Evolutionary conservation across 1,139 yeast genomes (phyloP).

Genomic region (Kodamaea alishanica): DNA sequence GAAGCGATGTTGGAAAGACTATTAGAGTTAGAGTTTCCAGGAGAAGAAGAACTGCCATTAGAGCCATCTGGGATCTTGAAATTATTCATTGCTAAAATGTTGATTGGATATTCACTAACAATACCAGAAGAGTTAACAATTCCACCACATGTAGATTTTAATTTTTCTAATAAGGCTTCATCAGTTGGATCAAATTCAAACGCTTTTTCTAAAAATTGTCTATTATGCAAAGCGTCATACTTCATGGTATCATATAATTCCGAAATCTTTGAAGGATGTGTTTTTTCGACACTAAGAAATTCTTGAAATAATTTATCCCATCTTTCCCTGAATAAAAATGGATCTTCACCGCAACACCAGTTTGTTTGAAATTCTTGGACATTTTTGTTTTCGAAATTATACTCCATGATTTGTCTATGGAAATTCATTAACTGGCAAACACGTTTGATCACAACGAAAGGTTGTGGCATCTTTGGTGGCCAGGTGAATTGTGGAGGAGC

Average conservation of each 20-base stretch:
- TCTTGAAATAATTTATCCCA: slow-evolving; percentile 97
- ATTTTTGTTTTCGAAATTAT: slow-evolving; percentile 68
- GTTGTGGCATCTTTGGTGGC: slow-evolving; percentile 99
- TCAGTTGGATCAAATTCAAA: slow-evolving; percentile 68
- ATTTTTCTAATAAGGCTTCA: slow-evolving; percentile 37
- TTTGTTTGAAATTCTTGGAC: slow-evolving; percentile 65
- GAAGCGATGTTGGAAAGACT: slow-evolving; percentile 27
- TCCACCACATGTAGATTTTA: slow-evolving; percentile 43
- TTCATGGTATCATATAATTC: slow-evolving; percentile 98
- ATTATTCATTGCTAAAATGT: slow-evolving; percentile 71
- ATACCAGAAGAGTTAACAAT: slow-evolving; percentile 59
- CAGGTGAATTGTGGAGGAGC: slow-evolving; percentile 99
- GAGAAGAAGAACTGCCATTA: slow-evolving; percentile 4
- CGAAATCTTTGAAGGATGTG: slow-evolving; percentile 94
- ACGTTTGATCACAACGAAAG: slow-evolving; percentile 85
- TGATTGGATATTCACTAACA: slow-evolving; percentile 78
- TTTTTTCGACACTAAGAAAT: slow-evolving; percentile 89
- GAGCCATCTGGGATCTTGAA: slow-evolving; percentile 49
- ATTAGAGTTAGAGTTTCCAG: slow-evolving; percentile 19
- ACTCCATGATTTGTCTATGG: slow-evolving; percentile 79
- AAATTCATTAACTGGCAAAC: slow-evolving; percentile 96
- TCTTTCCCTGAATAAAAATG: slow-evolving; percentile 82
- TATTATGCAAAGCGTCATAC: slow-evolving; percentile 93
- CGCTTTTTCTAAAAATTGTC: slow-evolving; percentile 79
- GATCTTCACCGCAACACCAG: slow-evolving; percentile 99